Percentiles rank a stretch among this genome's conserved stretches.
These are phyloP conservation scores for Candida easanensis DNA, from an alignment of 805 yeast species.

Conservation along the genomic window DNA sequence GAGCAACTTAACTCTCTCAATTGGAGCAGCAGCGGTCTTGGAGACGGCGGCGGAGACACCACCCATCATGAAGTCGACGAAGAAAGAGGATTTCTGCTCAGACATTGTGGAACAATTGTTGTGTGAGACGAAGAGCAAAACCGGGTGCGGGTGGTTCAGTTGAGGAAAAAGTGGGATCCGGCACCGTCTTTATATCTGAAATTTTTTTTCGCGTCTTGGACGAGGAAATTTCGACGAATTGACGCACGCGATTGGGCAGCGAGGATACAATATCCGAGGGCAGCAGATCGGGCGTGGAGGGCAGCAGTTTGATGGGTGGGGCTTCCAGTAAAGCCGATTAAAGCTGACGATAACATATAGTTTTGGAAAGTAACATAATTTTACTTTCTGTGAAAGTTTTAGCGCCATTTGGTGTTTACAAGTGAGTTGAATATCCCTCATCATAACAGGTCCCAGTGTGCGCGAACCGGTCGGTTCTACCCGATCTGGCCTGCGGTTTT, in stretches of 20 bases:
- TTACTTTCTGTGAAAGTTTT: too few species aligned
- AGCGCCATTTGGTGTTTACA: too few species aligned
- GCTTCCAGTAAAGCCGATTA: too few species aligned
- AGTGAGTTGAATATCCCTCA: too few species aligned
- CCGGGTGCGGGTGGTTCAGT: slow-evolving; percentile 1
- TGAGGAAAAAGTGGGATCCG: slow-evolving; percentile 12
- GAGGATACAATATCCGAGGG: slow-evolving; percentile 4
- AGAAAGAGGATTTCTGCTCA: slow-evolving; percentile 44
- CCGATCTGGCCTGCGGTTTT: too few species aligned
- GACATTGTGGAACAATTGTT: slow-evolving; percentile 18
- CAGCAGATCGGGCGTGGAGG: neutral
- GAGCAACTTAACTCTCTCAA: slow-evolving; percentile 93
- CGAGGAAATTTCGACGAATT: slow-evolving; percentile 9
- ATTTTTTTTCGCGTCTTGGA: slow-evolving; percentile 10
- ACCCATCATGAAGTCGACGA: slow-evolving; percentile 86
- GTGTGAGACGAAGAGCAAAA: slow-evolving; percentile 3
- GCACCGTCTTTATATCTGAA: slow-evolving; percentile 14
- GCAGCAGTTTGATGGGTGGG: too few species aligned
- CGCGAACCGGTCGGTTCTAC: too few species aligned
- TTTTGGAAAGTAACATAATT: too few species aligned
- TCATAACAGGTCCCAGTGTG: too few species aligned
- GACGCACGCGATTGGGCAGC: slow-evolving; percentile 18
- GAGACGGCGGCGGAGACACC: slow-evolving; percentile 99
- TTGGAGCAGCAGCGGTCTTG: slow-evolving; percentile 97
- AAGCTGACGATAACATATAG: too few species aligned